A percentile compares a stretch with the other conserved stretches of the same genome.
These are phyloP conservation scores for Parathielavia hyrcaniae DNA, from an alignment of 495 filamentous ascomycete species.

Conservation along the genomic window DNA sequence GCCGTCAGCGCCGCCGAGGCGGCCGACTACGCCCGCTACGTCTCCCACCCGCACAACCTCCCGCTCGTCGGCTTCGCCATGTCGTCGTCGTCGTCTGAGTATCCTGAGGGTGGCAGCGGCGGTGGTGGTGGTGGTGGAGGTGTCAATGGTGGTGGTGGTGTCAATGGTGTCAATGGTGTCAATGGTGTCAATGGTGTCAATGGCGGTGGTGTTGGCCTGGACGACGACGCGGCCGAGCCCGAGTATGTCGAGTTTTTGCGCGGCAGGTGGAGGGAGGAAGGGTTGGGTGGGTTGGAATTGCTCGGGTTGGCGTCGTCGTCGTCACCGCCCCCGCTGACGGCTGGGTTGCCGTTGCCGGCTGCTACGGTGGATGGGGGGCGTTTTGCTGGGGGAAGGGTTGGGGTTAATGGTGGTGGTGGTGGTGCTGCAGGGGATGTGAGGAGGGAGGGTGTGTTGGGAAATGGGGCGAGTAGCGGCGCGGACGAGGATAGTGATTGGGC, in stretches of 20 bases:
- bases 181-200: too few species aligned
- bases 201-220: too few species aligned
- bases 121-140: too few species aligned
- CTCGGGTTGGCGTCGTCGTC: constrained; percentile 7
- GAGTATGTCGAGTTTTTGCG: constrained; percentile 74
- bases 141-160: too few species aligned
- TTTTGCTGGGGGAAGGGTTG: not conserved
- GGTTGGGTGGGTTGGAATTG: not conserved
- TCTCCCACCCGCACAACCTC: constrained; percentile 81
- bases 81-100: constrained; percentile 50
- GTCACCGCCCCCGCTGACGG: too few species aligned
- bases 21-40: constrained; percentile 84
- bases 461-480: not conserved
- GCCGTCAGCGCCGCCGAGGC: constrained; percentile 65
- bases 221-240: constrained; percentile 48
- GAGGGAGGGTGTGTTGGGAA: constrained; percentile 46
- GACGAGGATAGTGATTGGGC: constrained; percentile 61
- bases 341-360: too few species aligned
- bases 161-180: too few species aligned
- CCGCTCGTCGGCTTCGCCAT: constrained; percentile 75
- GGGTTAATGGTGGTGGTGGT: not conserved
- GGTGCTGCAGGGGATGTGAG: not conserved
- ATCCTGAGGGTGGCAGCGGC: too few species aligned
- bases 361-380: not conserved
- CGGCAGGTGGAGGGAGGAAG: constrained; percentile 44